phyloP scores from a whole-genome alignment of 2,329 filamentous ascomycete species.

The Hirsutella thompsonii region DNA sequence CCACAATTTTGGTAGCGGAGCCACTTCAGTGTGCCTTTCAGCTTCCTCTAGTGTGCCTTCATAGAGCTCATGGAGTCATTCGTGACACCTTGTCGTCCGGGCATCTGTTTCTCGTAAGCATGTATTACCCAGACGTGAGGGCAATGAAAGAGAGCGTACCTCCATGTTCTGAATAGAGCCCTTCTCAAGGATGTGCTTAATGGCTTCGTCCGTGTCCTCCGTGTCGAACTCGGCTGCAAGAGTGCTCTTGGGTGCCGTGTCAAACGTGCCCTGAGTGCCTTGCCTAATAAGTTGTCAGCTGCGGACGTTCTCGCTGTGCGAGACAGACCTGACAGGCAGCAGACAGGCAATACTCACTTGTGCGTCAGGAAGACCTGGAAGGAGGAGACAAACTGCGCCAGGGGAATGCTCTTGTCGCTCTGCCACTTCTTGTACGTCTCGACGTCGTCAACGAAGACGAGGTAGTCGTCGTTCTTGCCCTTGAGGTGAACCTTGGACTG shows the following conservation, averaged over 20 bases:
- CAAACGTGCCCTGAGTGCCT: constrained; percentile 68
- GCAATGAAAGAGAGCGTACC: constrained; percentile 23
- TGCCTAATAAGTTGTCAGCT: constrained; percentile 41
- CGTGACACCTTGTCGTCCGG: constrained; percentile 36
- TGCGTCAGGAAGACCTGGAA: constrained; percentile 88
- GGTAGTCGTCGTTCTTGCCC: constrained; percentile 48
- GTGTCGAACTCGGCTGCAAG: constrained; percentile 86
- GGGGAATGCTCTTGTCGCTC: constrained; percentile 61
- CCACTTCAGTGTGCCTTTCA: no score
- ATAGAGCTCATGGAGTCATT: constrained; percentile 38
- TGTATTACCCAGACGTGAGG: no score
- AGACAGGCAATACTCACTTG: constrained; percentile 52
- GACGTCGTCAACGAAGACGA: constrained; percentile 45
- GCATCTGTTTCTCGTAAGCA: constrained; percentile 24
- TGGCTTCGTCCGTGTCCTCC: constrained; percentile 62
- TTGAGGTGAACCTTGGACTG: constrained; percentile 78
- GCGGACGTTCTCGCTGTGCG: neutral
- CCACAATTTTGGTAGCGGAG: no score
- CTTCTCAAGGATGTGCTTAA: constrained; percentile 68
- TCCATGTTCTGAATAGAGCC: constrained; percentile 53
- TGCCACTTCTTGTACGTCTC: constrained; percentile 70
- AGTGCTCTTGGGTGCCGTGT: constrained; percentile 59
- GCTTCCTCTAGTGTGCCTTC: constrained; percentile 22
- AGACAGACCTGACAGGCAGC: neutral
- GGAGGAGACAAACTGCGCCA: constrained; percentile 73